Evolutionary conservation across 1,139 yeast genomes (phyloP), one percentile per base, ranked within the genome.

Genomic region (Saccharomycopsis phalli): DNA sequence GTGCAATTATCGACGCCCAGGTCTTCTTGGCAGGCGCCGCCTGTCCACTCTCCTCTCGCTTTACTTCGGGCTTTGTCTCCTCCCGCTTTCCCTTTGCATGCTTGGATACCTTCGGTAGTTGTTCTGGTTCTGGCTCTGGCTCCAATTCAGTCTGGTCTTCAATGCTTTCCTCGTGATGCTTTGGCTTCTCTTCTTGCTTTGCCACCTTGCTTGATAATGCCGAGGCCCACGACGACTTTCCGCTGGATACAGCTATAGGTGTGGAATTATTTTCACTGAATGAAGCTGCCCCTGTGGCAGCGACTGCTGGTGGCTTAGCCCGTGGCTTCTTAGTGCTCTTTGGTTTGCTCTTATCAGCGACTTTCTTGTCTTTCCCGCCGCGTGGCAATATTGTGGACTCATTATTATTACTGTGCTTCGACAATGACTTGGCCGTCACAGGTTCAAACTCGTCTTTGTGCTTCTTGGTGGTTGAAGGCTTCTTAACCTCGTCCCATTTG

Each of bases 401-500:
- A 25, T 32, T 29, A 17, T 31, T n/a, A 40, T 45, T 46, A 35
- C 41, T 44, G 44, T 47, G 36, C 39, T 27, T 45, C 42, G 22
- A 34, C 33, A 11, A 17, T 17, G 27, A 34, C 17, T 49, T 50
- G 26, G 42, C 41, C 14, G 19, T 16, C 14, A 25, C 31, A 20
- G 49, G 34, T 4, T 36, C 42, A 13, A 31, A 39, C 44, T 55
- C 45, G 50, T 52, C 37, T 40, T 58, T 54, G 49, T 58, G 57
- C 53, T 62, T 68, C 47, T 64, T 72, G 55, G 63, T 64, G 50
- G 67, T 62, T 2, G 63, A 55, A 48, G 73, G 73, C 59, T 70
- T 72, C 58, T 73, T 74, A 41, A 74, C 80, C 53, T 74, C 76
- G 50, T 74, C 80, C 77, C 80, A 74, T 55, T 71, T 72, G 44